Evolutionary conservation across 495 filamentous ascomycete genomes (phyloP), one percentile per base, ranked within the genome.

Genomic region (Elasticomyces elasticus): DNA sequence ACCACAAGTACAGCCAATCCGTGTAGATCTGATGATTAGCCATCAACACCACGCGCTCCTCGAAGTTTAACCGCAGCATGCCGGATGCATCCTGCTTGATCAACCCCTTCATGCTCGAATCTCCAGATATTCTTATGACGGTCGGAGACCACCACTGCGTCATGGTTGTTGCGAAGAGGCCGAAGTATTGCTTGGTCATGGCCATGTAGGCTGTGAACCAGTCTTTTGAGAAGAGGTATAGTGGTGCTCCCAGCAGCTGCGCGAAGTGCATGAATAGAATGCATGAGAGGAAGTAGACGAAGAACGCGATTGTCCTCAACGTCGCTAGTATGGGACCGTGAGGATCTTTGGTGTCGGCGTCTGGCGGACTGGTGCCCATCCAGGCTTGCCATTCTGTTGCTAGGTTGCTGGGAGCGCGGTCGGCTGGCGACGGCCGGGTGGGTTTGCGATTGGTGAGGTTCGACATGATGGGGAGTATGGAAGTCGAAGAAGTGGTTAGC

Each of bases 1-100:
- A 92, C 87, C 87, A 92, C 12, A 92, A 73, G 64, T 92, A 92
- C 11, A 91, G 67, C 87, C 87, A 92, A 69, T 92, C 87, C 5
- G 87, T 87, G 61, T 92, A 92, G 46, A 92, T 66, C 76, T 90
- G 86, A 65, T 92, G 87, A 66, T 92, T 92, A 19, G 87, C 83
- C 52, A 91, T 87, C 66, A 92, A 71, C 44, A 92, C 72, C 69
- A 89, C 70, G 42, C 87, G 74, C 65, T 87, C 82, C 1, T 86
- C 85, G 55, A 92, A 90, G 54, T 76, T 67, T 60, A 81, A 83
- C 55, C 86, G 70, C n/a, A 89, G 70, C 53, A 76, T 72, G 9
- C 87, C 87, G 64, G 87, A 83, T 22, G 62, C 59, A 0, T 49
- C 27, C 64, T 79, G 72, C 50, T 74, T 66, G 20, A 92, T 69